Evolutionary conservation across 306 rosid genomes (phyloP), one percentile per base, ranked within the genome.

Genomic region (Rubus parviflorus): DNA sequence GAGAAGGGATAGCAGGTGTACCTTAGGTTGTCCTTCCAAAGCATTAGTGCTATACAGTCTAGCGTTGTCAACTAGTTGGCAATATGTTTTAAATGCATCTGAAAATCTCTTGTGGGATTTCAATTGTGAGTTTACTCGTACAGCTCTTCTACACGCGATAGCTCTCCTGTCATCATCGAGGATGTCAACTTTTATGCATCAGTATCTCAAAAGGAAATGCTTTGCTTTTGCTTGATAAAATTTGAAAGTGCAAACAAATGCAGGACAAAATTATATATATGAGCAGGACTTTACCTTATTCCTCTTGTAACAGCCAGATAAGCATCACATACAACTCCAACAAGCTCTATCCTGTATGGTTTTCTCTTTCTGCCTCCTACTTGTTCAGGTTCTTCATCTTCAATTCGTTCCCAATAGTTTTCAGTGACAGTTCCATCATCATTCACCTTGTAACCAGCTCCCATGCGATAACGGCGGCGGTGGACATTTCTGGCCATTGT

Each of bases 241-340:
- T 42, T 51, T 60, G 14, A 12, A 68, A 77, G 63, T 46, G 74
- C 69, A 72, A 67, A 70, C 17, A 20, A 4, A 20, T 75, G 73
- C 45, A 64, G 69, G 56, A 75, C 38, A 47, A 23, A 64, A 12
- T 67, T 35, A 56, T 45, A 40, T 56, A 38, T 30, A 75, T 78
- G 56, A 54, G 46, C 30, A 20, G 60, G 23, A 42, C 57, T 47
- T 74, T 80, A 92, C 97, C 97, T 92, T 86, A 87, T 92, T 88
- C 97, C 97, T 87, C 97, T 81, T 69, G 88, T 80, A 71, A 90
- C 97, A 47, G 97, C 97, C 60, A 92, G 89, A 79, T 92, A 92
- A 76, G 98, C 99, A 85, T 96, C 99, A 62, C 99, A 96, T 14
- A 96, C 94, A 77, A 92, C 94, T 80, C 99, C 99, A 79, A 96